Evolutionary conservation across 306 rosid genomes (phyloP).

Genomic region (Acacia crassicarpa): DNA sequence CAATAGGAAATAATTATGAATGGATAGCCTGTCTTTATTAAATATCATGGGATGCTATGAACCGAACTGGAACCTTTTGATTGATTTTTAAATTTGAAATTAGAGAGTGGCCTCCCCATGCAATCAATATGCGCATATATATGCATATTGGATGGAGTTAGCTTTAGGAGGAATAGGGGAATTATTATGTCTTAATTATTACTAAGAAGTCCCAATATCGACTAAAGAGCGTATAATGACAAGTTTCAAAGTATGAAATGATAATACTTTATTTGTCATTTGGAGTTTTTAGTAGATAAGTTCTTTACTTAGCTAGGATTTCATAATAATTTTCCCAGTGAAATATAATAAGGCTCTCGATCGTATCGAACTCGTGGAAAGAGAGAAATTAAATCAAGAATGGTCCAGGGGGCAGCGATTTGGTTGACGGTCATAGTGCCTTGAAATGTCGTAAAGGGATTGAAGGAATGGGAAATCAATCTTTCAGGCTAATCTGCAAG

Average conservation of each 20-base stretch:
- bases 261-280: too few relatives aligned
- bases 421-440: neutral
- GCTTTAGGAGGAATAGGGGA: too few relatives aligned
- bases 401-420: conserved; percentile 4
- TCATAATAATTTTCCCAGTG: too few relatives aligned
- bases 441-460: neutral
- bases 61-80: neutral
- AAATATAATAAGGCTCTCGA: neutral
- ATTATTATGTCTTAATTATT: too few relatives aligned
- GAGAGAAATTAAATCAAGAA: neutral
- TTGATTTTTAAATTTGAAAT: neutral
- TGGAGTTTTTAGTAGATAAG: too few relatives aligned
- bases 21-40: neutral
- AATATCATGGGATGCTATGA: neutral
- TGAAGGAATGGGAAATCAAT: neutral
- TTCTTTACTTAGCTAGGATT: too few relatives aligned
- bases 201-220: too few relatives aligned
- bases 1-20: neutral
- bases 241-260: too few relatives aligned
- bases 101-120: neutral
- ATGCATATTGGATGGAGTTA: neutral
- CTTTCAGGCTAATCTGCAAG: conserved; percentile 30
- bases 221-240: too few relatives aligned
- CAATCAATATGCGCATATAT: neutral
- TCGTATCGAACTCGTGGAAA: neutral